Conservation (phyloP, 768 basidiomycete species). For the Termitomyces sp. region DNA sequence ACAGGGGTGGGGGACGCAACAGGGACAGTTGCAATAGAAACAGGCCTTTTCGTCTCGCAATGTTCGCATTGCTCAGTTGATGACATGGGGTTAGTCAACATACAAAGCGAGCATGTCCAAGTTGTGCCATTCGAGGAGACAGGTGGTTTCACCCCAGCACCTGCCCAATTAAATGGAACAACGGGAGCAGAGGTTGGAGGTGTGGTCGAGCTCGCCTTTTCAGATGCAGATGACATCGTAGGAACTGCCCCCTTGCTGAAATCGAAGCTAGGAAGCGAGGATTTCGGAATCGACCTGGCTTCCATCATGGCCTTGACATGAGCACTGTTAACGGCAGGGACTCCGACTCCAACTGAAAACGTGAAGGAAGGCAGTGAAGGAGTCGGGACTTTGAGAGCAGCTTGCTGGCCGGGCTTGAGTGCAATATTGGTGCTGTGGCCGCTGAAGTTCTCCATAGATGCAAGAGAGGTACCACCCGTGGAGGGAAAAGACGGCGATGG, state of each 20-base stretch:
- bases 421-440: not conserved
- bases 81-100: conserved; percentile 8
- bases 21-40: conserved; percentile 1
- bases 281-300: conserved; percentile 34
- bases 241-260: conserved; percentile 18
- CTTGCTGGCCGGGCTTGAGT: conserved; percentile 20
- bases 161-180: conserved; percentile 13
- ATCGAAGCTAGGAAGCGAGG: conserved; percentile 44
- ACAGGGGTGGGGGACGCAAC: not conserved
- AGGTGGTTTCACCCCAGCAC: conserved; percentile 9
- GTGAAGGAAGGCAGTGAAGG: conserved; percentile 33
- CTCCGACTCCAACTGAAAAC: conserved; percentile 26
- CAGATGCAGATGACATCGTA: not conserved
- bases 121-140: not conserved
- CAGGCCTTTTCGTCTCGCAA: conserved; percentile 6
- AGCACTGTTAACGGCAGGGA: conserved; percentile 15
- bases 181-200: not conserved
- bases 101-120: conserved; percentile 10
- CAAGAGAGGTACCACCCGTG: not conserved
- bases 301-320: conserved; percentile 25
- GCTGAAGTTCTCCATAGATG: not conserved
- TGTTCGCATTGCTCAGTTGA: conserved; percentile 9
- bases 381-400: conserved; percentile 24
- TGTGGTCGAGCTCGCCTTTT: not conserved
- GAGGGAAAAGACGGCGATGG: not conserved